Evolutionary conservation across 495 filamentous ascomycete genomes (phyloP), one percentile per base, ranked within the genome.

Genomic region (Penicillium odoratum): DNA sequence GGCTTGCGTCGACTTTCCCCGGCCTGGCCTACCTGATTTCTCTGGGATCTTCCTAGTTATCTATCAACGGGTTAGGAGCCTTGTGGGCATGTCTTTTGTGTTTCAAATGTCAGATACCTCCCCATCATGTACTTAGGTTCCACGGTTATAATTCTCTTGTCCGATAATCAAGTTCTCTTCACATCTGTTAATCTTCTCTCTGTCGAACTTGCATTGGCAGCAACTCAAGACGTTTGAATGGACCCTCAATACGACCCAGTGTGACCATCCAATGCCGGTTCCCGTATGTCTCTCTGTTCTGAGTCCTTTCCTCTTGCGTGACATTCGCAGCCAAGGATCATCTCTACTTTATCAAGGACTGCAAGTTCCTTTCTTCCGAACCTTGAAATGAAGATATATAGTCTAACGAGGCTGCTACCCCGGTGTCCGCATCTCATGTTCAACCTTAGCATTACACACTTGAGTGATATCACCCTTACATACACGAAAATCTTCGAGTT

Each of bases 41-140:
- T 38, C 38, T 40, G 16, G 38, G 38, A 13, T 40, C n/a, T 40
- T 4, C 18, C 6, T 25, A 18, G 16, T 52, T 51, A 58, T 60
- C 56, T 63, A 43, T 56, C 52, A 51, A 53, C 28, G 2, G 46
- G 57, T 42, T 42, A 26, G 28, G 31, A 34, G 36, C 11, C 47
- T 55, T 33, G 52, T 43, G 34, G 55, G 55, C 51, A 57, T 62
- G 40, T 38, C 21, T 50, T 46, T 49, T 47, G 43, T 49, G 49
- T 51, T 56, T 56, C 58, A 59, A 50, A 61, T 63, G 63, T 65
- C 68, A 74, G 73, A 76, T 77, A 77, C 71, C 74, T 77, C 69
- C 69, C 62, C 65, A 61, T 56, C 53, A 66, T 73, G 70, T 75
- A 75, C 55, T 64, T 70, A 70, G 30, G 55, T 40, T 21, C 2